Evolutionary conservation across 257 asterid genomes (phyloP).

Genomic region (Striga asiatica): DNA sequence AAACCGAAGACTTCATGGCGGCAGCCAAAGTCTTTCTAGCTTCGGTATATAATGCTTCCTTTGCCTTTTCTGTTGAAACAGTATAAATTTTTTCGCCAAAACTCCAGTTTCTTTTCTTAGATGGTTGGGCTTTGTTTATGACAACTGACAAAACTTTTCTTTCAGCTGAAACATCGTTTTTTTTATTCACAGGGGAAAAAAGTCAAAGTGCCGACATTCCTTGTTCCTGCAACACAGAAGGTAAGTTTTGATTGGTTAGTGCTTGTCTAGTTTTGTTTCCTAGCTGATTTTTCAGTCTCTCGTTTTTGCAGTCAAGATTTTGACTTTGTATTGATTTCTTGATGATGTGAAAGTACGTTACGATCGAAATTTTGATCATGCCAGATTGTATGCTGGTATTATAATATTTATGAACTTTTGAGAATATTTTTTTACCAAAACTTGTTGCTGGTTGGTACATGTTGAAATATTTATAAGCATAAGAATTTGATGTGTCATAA

Average conservation of each 20-base stretch:
- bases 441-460: not conserved
- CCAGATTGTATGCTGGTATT: not conserved
- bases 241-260: slow-evolving; percentile 22
- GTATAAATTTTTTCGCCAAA: slow-evolving; percentile 1
- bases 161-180: slow-evolving; percentile 12
- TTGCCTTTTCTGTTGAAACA: not conserved
- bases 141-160: not conserved
- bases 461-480: not conserved
- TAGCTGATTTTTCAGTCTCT: not conserved
- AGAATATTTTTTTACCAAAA: not conserved
- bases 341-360: too few species aligned
- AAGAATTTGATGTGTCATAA: not conserved
- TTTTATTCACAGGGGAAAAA: slow-evolving; percentile 53
- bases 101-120: not conserved
- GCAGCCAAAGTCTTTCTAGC: slow-evolving; percentile 89
- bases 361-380: not conserved
- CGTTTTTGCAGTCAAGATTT: too few species aligned
- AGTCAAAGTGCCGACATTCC: slow-evolving; percentile 98
- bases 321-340: too few species aligned
- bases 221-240: slow-evolving; percentile 99
- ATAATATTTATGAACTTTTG: not conserved
- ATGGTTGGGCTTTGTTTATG: not conserved
- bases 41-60: slow-evolving; percentile 36
- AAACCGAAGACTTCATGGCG: slow-evolving; percentile 94
- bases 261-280: not conserved